Evolutionary conservation across 305 asterid genomes (phyloP).

Genomic region (Coffea humblotiana): DNA sequence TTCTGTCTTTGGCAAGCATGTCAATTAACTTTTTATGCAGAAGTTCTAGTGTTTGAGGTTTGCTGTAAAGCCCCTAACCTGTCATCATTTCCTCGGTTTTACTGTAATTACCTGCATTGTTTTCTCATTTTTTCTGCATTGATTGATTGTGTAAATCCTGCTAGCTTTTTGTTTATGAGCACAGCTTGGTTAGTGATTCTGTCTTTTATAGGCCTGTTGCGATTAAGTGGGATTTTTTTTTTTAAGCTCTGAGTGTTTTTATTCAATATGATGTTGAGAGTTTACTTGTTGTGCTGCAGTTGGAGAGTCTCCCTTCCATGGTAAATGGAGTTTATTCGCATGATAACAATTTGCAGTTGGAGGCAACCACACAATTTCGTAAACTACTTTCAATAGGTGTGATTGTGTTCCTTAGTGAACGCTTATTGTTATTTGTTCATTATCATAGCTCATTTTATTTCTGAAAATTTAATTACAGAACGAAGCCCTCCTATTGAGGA

Average conservation of each 20-base stretch:
- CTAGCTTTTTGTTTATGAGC: not conserved
- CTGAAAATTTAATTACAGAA: conserved; percentile 40
- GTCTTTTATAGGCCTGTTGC: not conserved
- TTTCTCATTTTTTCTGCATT: not conserved
- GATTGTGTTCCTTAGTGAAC: conserved; percentile 8
- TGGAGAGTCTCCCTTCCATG: conserved; percentile 81
- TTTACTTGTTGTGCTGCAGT: conserved; percentile 37
- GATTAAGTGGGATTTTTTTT: not conserved
- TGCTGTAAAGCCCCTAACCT: too few relatives aligned
- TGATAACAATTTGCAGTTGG: conserved; percentile 68
- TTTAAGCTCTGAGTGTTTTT: not conserved
- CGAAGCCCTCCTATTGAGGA: conserved; percentile 92
- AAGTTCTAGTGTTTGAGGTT: not conserved
- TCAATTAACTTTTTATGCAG: not conserved
- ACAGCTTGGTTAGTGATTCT: not conserved
- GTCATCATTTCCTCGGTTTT: not conserved
- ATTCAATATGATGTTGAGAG: not conserved
- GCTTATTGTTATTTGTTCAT: not conserved
- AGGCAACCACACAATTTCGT: conserved; percentile 78
- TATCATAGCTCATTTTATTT: conserved; percentile 9
- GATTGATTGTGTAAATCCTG: not conserved
- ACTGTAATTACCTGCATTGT: not conserved
- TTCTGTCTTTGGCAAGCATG: not conserved
- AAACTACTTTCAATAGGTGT: conserved; percentile 84
- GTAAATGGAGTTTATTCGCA: conserved; percentile 71